Evolutionary conservation across 2,329 filamentous ascomycete genomes (phyloP).

Genomic region (Macrophomina pseudophaseolina): DNA sequence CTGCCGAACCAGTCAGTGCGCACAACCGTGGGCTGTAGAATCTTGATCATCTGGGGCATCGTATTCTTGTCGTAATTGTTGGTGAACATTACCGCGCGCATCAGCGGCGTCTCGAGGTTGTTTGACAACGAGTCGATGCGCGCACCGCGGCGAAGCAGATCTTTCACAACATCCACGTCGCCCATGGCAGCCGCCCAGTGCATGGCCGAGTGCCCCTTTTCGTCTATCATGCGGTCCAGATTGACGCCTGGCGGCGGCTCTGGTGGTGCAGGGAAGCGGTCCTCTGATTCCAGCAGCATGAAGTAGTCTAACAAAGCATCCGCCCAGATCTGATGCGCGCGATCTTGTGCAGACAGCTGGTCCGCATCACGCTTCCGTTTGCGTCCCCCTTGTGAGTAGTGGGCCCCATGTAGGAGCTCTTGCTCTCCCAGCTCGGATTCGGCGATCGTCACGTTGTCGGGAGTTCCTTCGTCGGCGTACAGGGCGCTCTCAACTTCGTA

Average conservation of each 20-base stretch:
- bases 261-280: slow-evolving; percentile 69
- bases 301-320: slow-evolving; percentile 97
- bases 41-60: slow-evolving; percentile 81
- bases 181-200: slow-evolving; percentile 99
- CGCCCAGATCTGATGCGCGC: slow-evolving; percentile 87
- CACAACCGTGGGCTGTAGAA: slow-evolving; percentile 81
- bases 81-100: slow-evolving; percentile 93
- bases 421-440: slow-evolving; percentile 86
- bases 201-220: slow-evolving; percentile 87
- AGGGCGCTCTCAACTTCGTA: slow-evolving; percentile 67
- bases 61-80: slow-evolving; percentile 95
- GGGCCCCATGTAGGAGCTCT: slow-evolving; percentile 73
- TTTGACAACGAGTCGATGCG: slow-evolving; percentile 70
- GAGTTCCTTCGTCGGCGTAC: slow-evolving; percentile 77
- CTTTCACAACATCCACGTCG: slow-evolving; percentile 87
- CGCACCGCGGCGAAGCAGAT: slow-evolving; percentile 81
- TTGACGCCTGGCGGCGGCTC: slow-evolving; percentile 86
- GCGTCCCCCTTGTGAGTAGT: slow-evolving; percentile 60
- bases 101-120: slow-evolving; percentile 81
- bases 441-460: slow-evolving; percentile 82
- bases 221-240: slow-evolving; percentile 90
- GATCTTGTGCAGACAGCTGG: slow-evolving; percentile 70
- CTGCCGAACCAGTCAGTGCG: slow-evolving; percentile 79
- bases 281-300: slow-evolving; percentile 80
- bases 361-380: slow-evolving; percentile 80